These are phyloP conservation scores for Fusarium cicatricum DNA, from an alignment of 2,329 filamentous ascomycete genomes.

Conservation along the genomic window DNA sequence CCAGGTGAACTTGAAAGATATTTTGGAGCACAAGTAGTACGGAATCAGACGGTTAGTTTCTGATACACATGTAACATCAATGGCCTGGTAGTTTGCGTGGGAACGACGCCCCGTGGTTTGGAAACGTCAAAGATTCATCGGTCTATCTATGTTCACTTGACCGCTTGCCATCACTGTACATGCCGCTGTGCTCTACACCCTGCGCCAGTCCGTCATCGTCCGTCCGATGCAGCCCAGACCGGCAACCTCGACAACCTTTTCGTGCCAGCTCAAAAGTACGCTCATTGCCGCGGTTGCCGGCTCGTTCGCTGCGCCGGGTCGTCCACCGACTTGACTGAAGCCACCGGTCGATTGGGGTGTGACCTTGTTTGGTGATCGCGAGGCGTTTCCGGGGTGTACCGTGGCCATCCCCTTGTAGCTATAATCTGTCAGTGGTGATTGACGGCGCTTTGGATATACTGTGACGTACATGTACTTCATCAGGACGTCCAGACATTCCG, in stretches of 20 bases:
- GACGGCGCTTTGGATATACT: neutral
- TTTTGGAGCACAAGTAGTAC: slow-evolving; percentile 61
- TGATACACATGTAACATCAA: slow-evolving; percentile 24
- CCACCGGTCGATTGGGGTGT: slow-evolving; percentile 81
- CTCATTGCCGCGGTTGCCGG: slow-evolving; percentile 92
- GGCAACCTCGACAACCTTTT: slow-evolving; percentile 95
- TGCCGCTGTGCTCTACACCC: slow-evolving; percentile 54
- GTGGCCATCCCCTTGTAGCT: slow-evolving; percentile 91
- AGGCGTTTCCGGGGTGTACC: slow-evolving; percentile 51
- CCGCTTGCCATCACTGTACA: slow-evolving; percentile 16
- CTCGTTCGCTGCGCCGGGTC: slow-evolving; percentile 64
- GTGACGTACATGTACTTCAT: slow-evolving; percentile 93
- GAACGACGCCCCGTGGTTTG: slow-evolving; percentile 1
- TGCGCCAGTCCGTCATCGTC: slow-evolving; percentile 96
- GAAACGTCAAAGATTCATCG: slow-evolving; percentile 22
- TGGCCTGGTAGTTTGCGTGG: neutral
- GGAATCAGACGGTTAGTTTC: slow-evolving; percentile 6
- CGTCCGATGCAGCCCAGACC: slow-evolving; percentile 91
- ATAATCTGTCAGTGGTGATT: slow-evolving; percentile 22
- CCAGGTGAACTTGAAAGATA: slow-evolving; percentile 86
- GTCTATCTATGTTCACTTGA: slow-evolving; percentile 28
- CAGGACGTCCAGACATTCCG: slow-evolving; percentile 87
- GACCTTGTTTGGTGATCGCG: slow-evolving; percentile 55
- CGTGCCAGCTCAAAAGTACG: slow-evolving; percentile 96
- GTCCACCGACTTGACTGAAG: slow-evolving; percentile 79